Percentiles rank a stretch among this genome's conserved stretches.
Conservation (phyloP, 2,329 filamentous ascomycete species). For the Gremmenia infestans region DNA sequence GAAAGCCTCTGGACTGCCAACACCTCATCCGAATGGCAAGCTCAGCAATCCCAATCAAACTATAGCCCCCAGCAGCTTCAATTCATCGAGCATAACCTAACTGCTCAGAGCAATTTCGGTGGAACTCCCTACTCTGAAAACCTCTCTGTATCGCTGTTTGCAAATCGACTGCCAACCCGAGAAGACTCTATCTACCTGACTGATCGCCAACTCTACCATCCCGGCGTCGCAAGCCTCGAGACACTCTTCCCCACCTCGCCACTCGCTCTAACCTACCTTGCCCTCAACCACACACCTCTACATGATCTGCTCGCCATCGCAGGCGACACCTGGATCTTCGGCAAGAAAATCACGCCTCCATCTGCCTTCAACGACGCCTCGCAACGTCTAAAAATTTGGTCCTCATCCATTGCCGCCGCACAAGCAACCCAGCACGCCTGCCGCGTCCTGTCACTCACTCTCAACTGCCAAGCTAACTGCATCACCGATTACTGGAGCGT, state of each 20-base stretch:
- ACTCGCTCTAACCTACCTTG: constrained; percentile 49
- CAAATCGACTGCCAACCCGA: constrained; percentile 22
- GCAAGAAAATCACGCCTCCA: constrained; percentile 44
- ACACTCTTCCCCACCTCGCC: constrained; percentile 41
- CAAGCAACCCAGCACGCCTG: constrained; percentile 47
- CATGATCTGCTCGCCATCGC: constrained; percentile 52
- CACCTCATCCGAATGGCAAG: constrained; percentile 43
- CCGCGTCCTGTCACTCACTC: constrained; percentile 44
- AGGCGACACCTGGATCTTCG: constrained; percentile 55
- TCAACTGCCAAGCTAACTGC: constrained; percentile 26
- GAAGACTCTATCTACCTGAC: constrained; percentile 30
- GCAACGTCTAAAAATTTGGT: constrained; percentile 42
- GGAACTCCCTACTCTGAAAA: constrained; percentile 20
- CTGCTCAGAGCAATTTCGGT: constrained; percentile 5
- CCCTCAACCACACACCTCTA: constrained; percentile 54
- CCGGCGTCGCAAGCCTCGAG: constrained; percentile 14
- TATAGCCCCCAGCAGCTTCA: constrained; percentile 12
- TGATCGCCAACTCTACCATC: constrained; percentile 10
- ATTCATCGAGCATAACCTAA: constrained; percentile 11
- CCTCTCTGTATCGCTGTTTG: constrained; percentile 23
- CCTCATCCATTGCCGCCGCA: constrained; percentile 40
- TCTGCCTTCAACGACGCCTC: constrained; percentile 44
- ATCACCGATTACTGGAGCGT: constrained; percentile 51
- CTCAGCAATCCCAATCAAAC: constrained; percentile 7
- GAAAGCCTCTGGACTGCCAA: constrained; percentile 46